phyloP scores from a whole-genome alignment of 345 rosid genomes.

The Camelina hispida region DNA sequence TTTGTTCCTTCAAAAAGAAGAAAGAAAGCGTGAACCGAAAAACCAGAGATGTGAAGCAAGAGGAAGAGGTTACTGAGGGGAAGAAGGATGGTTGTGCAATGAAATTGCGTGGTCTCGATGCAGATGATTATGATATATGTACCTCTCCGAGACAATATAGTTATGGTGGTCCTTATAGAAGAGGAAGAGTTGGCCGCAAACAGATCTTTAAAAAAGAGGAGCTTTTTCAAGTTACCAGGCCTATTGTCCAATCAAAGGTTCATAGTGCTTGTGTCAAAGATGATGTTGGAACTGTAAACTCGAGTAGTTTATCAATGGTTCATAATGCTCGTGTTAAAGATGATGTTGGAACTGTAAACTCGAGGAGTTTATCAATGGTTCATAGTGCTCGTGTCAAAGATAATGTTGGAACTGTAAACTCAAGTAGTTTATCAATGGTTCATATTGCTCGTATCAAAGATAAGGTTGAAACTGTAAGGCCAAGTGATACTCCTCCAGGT shows the following conservation, averaged over 20 bases:
- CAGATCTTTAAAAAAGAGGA: conserved; percentile 40
- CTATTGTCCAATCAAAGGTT: conserved; percentile 37
- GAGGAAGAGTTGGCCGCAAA: conserved; percentile 40
- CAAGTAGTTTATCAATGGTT: conserved; percentile 34
- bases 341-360: conserved; percentile 38
- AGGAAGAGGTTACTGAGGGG: conserved; percentile 37
- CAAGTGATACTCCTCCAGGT: conserved; percentile 40
- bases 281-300: conserved; percentile 39
- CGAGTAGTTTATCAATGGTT: conserved; percentile 29
- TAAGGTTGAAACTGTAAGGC: conserved; percentile 37
- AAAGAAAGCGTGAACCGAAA: conserved; percentile 45
- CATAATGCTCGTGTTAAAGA: conserved; percentile 39
- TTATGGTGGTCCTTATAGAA: conserved; percentile 42
- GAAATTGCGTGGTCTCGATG: conserved; percentile 43
- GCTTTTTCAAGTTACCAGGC: conserved; percentile 29
- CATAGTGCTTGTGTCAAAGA: conserved; percentile 39
- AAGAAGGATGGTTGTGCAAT: conserved; percentile 40
- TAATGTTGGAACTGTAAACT: conserved; percentile 39
- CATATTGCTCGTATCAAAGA: conserved; percentile 40
- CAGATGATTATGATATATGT: conserved; percentile 49
- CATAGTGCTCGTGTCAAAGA: conserved; percentile 40
- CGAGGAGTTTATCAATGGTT: conserved; percentile 37
- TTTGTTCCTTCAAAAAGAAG: conserved; percentile 49
- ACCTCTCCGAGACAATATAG: conserved; percentile 41
- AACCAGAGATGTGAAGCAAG: conserved; percentile 41